Evolutionary conservation across 441 rosid genomes (phyloP).

Genomic region (Arabidopsis hybrid): DNA sequence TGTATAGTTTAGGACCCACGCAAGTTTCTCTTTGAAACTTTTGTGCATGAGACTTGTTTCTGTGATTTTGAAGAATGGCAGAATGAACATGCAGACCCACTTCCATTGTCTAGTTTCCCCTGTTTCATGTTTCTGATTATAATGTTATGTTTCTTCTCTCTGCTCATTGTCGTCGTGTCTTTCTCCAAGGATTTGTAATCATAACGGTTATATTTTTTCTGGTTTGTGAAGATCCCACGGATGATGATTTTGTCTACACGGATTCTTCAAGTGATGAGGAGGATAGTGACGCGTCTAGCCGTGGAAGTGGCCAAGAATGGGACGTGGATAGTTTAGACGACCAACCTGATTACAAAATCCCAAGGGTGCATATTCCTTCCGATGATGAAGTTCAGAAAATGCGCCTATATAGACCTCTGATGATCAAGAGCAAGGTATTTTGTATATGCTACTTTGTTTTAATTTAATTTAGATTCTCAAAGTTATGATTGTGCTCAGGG

Average conservation of each 20-base stretch:
- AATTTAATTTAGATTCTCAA: background rate
- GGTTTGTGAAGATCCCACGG: slow-evolving; percentile 12
- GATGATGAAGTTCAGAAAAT: background rate
- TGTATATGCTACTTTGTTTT: background rate
- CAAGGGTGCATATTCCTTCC: background rate
- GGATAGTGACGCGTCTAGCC: slow-evolving; percentile 7
- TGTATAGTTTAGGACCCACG: background rate
- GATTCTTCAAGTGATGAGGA: slow-evolving; percentile 5
- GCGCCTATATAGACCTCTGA: background rate
- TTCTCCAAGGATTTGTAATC: background rate
- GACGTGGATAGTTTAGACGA: slow-evolving; percentile 22
- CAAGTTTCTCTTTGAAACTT: background rate
- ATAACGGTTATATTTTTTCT: background rate
- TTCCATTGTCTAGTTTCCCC: too few relatives aligned
- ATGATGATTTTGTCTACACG: background rate
- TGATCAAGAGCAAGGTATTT: slow-evolving; percentile 26
- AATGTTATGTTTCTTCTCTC: too few relatives aligned
- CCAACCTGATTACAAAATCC: background rate
- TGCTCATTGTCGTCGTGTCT: background rate
- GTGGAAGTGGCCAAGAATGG: slow-evolving; percentile 21
- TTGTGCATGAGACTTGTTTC: background rate
- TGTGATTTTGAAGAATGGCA: too few relatives aligned
- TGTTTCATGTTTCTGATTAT: too few relatives aligned
- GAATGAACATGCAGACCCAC: too few relatives aligned
- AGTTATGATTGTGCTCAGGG: slow-evolving; percentile 17